Evolutionary conservation across 2,329 filamentous ascomycete genomes (phyloP).

Genomic region (Arachnomyces sp.): DNA sequence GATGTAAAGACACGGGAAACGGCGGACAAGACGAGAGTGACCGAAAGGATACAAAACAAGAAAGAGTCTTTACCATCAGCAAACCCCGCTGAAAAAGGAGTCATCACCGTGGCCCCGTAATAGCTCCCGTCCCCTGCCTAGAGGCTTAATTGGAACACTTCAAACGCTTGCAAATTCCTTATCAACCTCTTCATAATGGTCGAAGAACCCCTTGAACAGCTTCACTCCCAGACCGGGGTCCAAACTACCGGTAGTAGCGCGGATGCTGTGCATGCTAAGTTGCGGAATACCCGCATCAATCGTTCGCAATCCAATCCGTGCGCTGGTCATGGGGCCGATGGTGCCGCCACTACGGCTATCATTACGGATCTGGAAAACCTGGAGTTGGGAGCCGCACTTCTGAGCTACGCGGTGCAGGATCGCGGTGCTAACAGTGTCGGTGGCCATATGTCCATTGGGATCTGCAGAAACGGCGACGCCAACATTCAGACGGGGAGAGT

Average conservation of each 20-base stretch:
- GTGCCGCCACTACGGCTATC: constrained; percentile 85
- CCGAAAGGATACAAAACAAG: too few relatives aligned
- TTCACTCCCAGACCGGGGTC: constrained; percentile 85
- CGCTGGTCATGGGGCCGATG: constrained; percentile 84
- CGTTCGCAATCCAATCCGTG: constrained; percentile 69
- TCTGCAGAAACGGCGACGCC: constrained; percentile 75
- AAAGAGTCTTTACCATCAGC: too few relatives aligned
- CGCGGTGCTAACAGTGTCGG: constrained; percentile 76
- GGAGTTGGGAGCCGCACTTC: constrained; percentile 62
- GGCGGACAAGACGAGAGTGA: too few relatives aligned
- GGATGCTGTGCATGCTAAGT: constrained; percentile 87
- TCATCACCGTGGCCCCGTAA: too few relatives aligned
- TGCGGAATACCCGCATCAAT: constrained; percentile 88
- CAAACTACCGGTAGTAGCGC: constrained; percentile 75
- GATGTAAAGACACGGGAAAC: too few relatives aligned
- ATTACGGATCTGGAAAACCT: constrained; percentile 92
- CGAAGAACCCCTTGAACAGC: constrained; percentile 83
- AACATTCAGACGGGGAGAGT: constrained; percentile 81
- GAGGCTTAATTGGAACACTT: background rate
- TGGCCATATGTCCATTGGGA: constrained; percentile 93
- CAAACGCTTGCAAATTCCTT: constrained; percentile 56
- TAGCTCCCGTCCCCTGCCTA: too few relatives aligned
- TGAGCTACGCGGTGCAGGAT: constrained; percentile 73
- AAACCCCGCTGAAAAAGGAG: too few relatives aligned
- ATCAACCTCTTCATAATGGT: constrained; percentile 78